Percentiles rank a stretch among this genome's conserved stretches.
Evolutionary conservation across 129 eudicot genomes (phyloP).

Genomic region (Kitagawia praeruptora): DNA sequence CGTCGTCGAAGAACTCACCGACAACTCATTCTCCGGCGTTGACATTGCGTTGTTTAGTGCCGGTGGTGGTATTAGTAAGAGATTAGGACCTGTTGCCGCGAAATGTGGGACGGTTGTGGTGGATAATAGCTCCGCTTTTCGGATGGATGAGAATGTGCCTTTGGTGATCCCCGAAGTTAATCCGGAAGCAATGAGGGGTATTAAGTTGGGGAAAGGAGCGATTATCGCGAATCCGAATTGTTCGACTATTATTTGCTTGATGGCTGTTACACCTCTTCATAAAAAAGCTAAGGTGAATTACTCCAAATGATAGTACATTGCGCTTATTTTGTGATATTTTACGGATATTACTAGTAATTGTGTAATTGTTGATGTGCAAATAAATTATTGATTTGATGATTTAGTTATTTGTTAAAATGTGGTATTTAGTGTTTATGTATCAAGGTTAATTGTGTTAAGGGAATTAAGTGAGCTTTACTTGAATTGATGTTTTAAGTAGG

Average conservation of each 20-base stretch:
- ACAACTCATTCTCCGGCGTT: slow-evolving; percentile 55
- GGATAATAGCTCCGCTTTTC: slow-evolving; percentile 95
- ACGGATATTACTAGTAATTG: neutral
- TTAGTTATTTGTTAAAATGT: neutral
- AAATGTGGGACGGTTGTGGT: slow-evolving; percentile 70
- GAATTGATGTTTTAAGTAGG: neutral
- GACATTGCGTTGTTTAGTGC: slow-evolving; percentile 93
- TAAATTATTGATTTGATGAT: neutral
- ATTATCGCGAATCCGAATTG: slow-evolving; percentile 95
- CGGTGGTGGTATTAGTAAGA: slow-evolving; percentile 83
- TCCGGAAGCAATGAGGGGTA: slow-evolving; percentile 70
- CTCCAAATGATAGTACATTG: neutral
- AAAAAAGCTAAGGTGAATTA: slow-evolving; percentile 55
- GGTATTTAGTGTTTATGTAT: neutral
- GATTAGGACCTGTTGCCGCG: slow-evolving; percentile 78
- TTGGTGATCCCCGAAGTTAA: slow-evolving; percentile 92
- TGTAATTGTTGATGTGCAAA: neutral
- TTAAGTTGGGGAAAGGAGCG: slow-evolving; percentile 67
- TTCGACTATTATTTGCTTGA: slow-evolving; percentile 87
- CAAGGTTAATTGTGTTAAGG: neutral
- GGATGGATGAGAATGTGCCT: slow-evolving; percentile 76
- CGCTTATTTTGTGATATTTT: neutral
- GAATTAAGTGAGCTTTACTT: neutral
- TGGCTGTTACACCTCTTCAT: slow-evolving; percentile 99
- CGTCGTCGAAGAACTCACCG: slow-evolving; percentile 56